Conservation (phyloP, 768 basidiomycete genomes). For the Xerocomellus intermedius region DNA sequence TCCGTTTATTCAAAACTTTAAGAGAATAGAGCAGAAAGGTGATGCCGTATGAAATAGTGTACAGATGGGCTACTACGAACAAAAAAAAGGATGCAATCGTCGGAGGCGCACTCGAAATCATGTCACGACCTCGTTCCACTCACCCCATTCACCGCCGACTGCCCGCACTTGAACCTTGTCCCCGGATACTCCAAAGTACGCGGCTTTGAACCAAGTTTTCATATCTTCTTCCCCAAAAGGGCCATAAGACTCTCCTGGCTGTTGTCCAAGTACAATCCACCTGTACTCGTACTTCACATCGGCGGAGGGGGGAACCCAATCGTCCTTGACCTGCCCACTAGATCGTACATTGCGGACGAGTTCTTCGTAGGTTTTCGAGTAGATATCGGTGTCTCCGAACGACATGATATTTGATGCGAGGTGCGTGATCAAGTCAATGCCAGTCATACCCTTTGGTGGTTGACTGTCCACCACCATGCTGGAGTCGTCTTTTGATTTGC, state of each 20-base stretch:
- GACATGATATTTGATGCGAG: constrained; percentile 87
- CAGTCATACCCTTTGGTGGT: constrained; percentile 37
- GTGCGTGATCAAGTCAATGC: constrained; percentile 80
- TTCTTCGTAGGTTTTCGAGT: constrained; percentile 83
- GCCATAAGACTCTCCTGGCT: constrained; percentile 61
- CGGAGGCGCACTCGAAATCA: constrained; percentile 24
- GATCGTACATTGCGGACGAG: constrained; percentile 73
- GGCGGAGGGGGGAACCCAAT: constrained; percentile 77
- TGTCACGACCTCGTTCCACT: constrained; percentile 65
- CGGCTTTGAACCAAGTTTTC: constrained; percentile 73
- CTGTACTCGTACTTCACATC: constrained; percentile 78
- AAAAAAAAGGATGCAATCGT: background rate
- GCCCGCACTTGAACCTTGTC: constrained; percentile 75
- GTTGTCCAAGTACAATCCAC: constrained; percentile 62
- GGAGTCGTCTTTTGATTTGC: constrained; percentile 32
- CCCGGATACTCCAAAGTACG: constrained; percentile 76
- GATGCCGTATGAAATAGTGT: constrained; percentile 6
- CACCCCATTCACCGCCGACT: constrained; percentile 68
- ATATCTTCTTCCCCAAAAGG: constrained; percentile 82
- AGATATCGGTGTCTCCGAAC: constrained; percentile 82
- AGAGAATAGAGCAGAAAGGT: background rate
- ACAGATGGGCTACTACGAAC: constrained; percentile 11
- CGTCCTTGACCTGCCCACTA: constrained; percentile 62
- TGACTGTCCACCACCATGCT: constrained; percentile 53
- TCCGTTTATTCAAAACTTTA: background rate